Evolutionary conservation across 176 grass and related monocot genomes (phyloP), one percentile per base, ranked within the genome.

Genomic region (Guadua angustifolia): DNA sequence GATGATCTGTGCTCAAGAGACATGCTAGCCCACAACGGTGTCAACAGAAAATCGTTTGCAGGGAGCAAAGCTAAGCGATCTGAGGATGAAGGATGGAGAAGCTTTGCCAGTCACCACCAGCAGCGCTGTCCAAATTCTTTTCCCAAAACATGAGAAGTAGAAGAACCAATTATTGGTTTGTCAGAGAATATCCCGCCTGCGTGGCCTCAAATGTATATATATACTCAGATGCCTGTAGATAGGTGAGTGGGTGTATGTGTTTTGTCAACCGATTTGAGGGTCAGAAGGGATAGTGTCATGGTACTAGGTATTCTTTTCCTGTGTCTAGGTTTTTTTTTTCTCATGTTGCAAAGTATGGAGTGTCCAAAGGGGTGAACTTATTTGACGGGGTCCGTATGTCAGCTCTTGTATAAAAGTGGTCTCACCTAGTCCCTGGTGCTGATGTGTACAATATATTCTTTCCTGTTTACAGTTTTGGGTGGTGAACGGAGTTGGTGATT

Each of bases 231-330:
- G 85, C 64, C 77, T 66, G 82, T 64, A 59, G 87, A 87, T 80
- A 81, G 90, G 29, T 51, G 59, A 69, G 40, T 55, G 57, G 47
- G 35, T 80, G 73, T 79, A 62, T 85, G 78, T 88, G 76, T 90
- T 25, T 45, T 70, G 44, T 83, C 17, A 46, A 70, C 40, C 61
- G 43, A 86, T 76, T 86, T 42, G 79, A 88, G 86, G 59, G 56
- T 72, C 67, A 3, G 64, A 75, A 77, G 73, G 85, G 81, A 24
- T 64, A 83, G 81, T 74, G 57, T 87, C 82, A 85, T 71, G 87
- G 74, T 92, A 73, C 71, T 80, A 92, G 82, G 87, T 88, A 94
- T 94, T 94, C 92, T 83, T 92, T 88, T 18, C 29, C 47, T 89
- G 78, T 86, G 81, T 82, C 69, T 71, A 90, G 75, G 84, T 87